A percentile compares a stretch with the other conserved stretches of the same genome.
Evolutionary conservation across 441 rosid genomes (phyloP).

Genomic region (Adansonia grandidieri): DNA sequence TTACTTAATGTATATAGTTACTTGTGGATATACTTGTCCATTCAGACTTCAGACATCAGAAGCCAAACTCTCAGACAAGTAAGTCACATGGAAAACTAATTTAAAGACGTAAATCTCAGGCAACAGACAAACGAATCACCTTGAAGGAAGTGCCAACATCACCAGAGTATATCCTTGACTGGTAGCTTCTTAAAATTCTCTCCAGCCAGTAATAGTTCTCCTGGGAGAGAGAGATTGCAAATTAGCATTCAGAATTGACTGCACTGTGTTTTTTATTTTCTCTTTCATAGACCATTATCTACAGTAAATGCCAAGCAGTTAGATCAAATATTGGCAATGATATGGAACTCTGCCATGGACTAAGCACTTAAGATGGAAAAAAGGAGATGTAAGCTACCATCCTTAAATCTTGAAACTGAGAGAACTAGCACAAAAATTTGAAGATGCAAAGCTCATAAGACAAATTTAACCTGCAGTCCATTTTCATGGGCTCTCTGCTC

Average conservation of each 20-base stretch:
- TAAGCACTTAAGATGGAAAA: conserved; percentile 11
- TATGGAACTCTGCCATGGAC: background rate
- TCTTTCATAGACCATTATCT: background rate
- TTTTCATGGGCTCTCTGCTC: conserved; percentile 93
- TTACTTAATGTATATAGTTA: background rate
- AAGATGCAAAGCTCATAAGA: background rate
- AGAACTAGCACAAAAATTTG: background rate
- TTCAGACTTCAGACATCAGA: background rate
- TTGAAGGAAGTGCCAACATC: conserved; percentile 72
- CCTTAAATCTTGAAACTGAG: background rate
- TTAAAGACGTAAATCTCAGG: background rate
- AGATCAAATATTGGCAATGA: background rate
- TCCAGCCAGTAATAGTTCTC: conserved; percentile 92
- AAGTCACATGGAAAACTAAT: background rate
- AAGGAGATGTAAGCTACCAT: conserved; percentile 5
- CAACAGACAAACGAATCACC: conserved; percentile 45
- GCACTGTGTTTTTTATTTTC: background rate
- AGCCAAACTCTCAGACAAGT: background rate
- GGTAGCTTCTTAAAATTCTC: conserved; percentile 80
- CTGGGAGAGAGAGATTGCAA: conserved; percentile 41
- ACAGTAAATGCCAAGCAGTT: background rate
- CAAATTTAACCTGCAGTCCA: conserved; percentile 65
- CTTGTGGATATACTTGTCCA: background rate
- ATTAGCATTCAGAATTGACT: conserved; percentile 2
- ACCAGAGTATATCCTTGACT: conserved; percentile 81